Base-by-base conservation (phyloP, 306 rosid species). In the Vicia sativa region DNA sequence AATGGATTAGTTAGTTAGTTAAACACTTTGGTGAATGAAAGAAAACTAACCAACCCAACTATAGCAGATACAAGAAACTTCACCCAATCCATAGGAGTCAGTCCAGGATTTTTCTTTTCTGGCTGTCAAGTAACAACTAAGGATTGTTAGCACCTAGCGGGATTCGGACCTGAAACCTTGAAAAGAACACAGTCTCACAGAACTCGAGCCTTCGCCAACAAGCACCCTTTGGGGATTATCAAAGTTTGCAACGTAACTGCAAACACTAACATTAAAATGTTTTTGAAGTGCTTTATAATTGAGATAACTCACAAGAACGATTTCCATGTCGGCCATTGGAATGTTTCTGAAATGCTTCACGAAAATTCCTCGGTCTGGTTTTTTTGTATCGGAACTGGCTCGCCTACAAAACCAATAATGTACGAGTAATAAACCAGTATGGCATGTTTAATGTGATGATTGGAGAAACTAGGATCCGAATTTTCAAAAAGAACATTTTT, bases 31-130 rank as follows among this genome's bases (percentile, higher is more conserved):
- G 58, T 21, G 58, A 52, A 52, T 21, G 58, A 52, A 52, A 52
- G 58, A 52, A 52, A 21, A 80, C 98, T 78, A 45, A 90, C 98
- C 96, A 92, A 80, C 38, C 98, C 98, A 80, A 92, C 92, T 15
- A 82, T 38, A 63, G 96, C 96, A 67, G 98, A 90, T 37, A 58
- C 86, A 55, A 92, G 78, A 83, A 92, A 90, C 54, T 77, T 90
- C 77, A 86, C 96, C 98, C 98, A 92, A 74, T 92, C 98, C 96
- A 87, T 89, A 66, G 98, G 98, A 77, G 96, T 92, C 80, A 92
- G 84, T 71, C 96, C 98, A 8, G 98, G 96, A 75, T 75, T 92
- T 84, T 81, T 90, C 93, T 89, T 92, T 69, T 90, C 98, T 11
- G 98, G 98, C 98, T 92, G 89, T 52, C 58, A 67, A 61, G 73